Evolutionary conservation across 2,329 filamentous ascomycete species (phyloP), one percentile per base, ranked within the genome.

Genomic region (Botrytis squamosa): DNA sequence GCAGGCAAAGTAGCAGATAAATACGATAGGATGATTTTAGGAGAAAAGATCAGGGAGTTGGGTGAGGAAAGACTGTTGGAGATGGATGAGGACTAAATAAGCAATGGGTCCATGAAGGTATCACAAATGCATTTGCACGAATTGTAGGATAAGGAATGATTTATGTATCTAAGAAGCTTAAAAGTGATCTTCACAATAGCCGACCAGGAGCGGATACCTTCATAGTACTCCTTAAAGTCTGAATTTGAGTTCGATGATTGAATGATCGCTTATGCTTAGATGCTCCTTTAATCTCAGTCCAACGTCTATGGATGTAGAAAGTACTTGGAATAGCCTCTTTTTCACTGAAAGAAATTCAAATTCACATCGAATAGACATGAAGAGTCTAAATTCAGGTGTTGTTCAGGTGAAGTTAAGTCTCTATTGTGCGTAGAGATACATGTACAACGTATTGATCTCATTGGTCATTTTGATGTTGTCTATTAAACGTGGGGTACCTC

Each of bases 11-110:
- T 99, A 68, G 96, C 96, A 14, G 89, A 92, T 81, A 87, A 95
- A 78, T 99, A 97, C 84, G 93, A 93, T 16, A 86, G 93, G 75
- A 87, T 88, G 59, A 88, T 98, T 40, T 83, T 99, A 78, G 92
- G 92, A 60, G 93, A 95, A 80, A 98, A 98, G 88, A 98, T 99
- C 80, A 88, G 91, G 70, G 93, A 97, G 81, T 79, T 96, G 79
- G 94, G 91, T 0, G 95, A 98, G 85, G 86, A 68, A 55, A 75
- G 76, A 73, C 71, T 81, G 55, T 49, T 78, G 44, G 76, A 66
- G 40, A 80, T 78, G 76, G 79, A 80, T 38, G 79, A 81, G 64
- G 80, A 80, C 69, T 80, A 74, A 65, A 69, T 55, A 25, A 55
- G 10, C 70, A 52, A 64, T 64, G 57, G n/a, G 20, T n/a, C n/a